Conservation (phyloP, 805 yeast genomes). For the Torulaspora gathmanii region DNA sequence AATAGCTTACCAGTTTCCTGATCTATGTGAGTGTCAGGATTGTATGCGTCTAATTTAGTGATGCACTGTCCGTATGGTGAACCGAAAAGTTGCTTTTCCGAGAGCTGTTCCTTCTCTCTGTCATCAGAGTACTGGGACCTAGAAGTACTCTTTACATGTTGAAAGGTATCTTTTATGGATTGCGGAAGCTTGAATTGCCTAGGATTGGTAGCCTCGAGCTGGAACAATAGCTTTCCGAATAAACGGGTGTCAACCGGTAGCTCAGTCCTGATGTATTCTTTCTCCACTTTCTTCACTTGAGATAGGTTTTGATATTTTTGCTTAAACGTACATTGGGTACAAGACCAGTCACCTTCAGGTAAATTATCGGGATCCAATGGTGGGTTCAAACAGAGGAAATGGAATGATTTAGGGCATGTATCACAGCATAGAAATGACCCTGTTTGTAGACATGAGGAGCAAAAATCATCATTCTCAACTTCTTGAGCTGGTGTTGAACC, state of each 20-base stretch:
- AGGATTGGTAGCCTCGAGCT: conserved; percentile 58
- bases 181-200: conserved; percentile 63
- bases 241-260: conserved; percentile 27
- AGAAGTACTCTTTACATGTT: conserved; percentile 62
- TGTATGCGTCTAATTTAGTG: conserved; percentile 37
- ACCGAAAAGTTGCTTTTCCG: conserved; percentile 42
- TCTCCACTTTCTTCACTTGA: conserved; percentile 22
- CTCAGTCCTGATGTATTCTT: conserved; percentile 15
- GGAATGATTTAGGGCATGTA: conserved; percentile 86
- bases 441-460: conserved; percentile 83
- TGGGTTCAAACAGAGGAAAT: conserved; percentile 86
- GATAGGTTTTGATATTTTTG: conserved; percentile 30
- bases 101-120: conserved; percentile 42
- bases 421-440: conserved; percentile 94
- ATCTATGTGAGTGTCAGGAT: conserved; percentile 62
- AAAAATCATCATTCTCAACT: conserved; percentile 72
- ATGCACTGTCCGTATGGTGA: conserved; percentile 40
- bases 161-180: conserved; percentile 62
- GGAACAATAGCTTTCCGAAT: conserved; percentile 55
- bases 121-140: conserved; percentile 69
- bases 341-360: conserved; percentile 89
- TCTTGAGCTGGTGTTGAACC: conserved; percentile 35
- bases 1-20: conserved; percentile 58
- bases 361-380: conserved; percentile 69
- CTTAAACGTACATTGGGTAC: conserved; percentile 64